These are phyloP conservation scores for Cyclostephanos invisitatus DNA, from an alignment of 108 stramenopile species.

Conservation along the genomic window DNA sequence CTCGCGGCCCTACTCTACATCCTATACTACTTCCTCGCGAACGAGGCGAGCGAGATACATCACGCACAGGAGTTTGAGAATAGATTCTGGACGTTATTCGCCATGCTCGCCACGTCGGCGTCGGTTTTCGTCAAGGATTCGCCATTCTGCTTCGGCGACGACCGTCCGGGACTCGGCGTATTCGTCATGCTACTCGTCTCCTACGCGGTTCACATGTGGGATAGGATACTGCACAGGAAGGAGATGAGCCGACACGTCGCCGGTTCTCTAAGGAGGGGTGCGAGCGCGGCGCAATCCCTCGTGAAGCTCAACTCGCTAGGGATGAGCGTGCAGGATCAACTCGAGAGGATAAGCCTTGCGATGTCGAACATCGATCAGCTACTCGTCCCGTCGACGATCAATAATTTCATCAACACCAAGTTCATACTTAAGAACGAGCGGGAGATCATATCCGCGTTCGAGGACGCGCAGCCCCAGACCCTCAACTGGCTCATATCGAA, in stretches of 20 bases:
- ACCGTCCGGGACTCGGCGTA: constrained; percentile 66
- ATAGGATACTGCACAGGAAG: constrained; percentile 77
- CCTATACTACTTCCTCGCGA: constrained; percentile 80
- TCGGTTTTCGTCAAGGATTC: constrained; percentile 86
- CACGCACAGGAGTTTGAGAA: constrained; percentile 94
- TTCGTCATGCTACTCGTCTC: constrained; percentile 65
- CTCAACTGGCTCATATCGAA: constrained; percentile 92
- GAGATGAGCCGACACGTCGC: constrained; percentile 55
- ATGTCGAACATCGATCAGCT: constrained; percentile 87
- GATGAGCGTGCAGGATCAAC: constrained; percentile 69
- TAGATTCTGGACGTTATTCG: constrained; percentile 92
- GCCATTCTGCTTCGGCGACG: constrained; percentile 69
- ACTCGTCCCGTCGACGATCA: constrained; percentile 87
- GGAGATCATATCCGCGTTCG: constrained; percentile 90
- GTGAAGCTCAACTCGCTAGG: constrained; percentile 53
- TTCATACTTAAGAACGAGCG: constrained; percentile 86
- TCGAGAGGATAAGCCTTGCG: constrained; percentile 71
- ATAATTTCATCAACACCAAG: constrained; percentile 87
- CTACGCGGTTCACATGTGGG: constrained; percentile 87
- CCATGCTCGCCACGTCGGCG: constrained; percentile 72
- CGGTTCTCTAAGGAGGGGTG: constrained; percentile 54
- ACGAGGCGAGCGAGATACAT: constrained; percentile 80
- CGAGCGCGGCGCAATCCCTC: constrained; percentile 51
- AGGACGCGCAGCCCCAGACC: constrained; percentile 89
- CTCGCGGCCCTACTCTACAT: constrained; percentile 74